Conservation (phyloP, 2,329 filamentous ascomycete genomes). For the Scolecobasidium constrictum region DNA sequence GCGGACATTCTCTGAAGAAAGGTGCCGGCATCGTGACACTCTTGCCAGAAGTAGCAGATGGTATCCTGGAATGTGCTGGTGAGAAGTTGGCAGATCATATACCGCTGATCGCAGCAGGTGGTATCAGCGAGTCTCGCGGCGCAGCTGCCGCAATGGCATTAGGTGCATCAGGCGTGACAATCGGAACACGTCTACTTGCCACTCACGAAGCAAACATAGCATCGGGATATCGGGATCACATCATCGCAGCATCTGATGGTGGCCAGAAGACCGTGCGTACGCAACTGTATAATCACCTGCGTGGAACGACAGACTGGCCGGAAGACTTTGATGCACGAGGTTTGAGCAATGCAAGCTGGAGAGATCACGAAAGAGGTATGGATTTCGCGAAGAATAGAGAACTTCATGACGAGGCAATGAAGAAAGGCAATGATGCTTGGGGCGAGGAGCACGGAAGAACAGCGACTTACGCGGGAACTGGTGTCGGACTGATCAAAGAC, state of each 20-base stretch:
- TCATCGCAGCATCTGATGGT: conserved; percentile 37
- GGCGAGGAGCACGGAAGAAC: conserved; percentile 39
- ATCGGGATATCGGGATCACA: conserved; percentile 34
- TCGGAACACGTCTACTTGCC: conserved; percentile 56
- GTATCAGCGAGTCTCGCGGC: conserved; percentile 45
- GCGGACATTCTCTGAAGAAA: conserved; percentile 48
- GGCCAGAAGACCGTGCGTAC: conserved; percentile 40
- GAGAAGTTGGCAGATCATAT: conserved; percentile 15
- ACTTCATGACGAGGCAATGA: conserved; percentile 36
- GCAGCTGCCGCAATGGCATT: conserved; percentile 45
- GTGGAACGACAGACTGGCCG: conserved; percentile 50
- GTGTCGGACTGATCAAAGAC: conserved; percentile 45
- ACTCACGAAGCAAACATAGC: conserved; percentile 34
- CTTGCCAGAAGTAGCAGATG: conserved; percentile 45
- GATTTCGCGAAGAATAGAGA: conserved; percentile 30
- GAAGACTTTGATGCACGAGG: conserved; percentile 44
- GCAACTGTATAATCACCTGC: conserved; percentile 40
- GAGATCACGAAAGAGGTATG: conserved; percentile 25
- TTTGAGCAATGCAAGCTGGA: conserved; percentile 43
- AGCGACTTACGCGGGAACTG: conserved; percentile 53
- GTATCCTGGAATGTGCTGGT: conserved; percentile 28
- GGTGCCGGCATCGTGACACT: conserved; percentile 46
- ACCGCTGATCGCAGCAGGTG: conserved; percentile 45
- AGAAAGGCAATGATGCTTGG: conserved; percentile 29
- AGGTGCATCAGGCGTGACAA: conserved; percentile 40